Conservation (phyloP, 2,329 filamentous ascomycete genomes). For the Pseudogymnoascus sp. region DNA sequence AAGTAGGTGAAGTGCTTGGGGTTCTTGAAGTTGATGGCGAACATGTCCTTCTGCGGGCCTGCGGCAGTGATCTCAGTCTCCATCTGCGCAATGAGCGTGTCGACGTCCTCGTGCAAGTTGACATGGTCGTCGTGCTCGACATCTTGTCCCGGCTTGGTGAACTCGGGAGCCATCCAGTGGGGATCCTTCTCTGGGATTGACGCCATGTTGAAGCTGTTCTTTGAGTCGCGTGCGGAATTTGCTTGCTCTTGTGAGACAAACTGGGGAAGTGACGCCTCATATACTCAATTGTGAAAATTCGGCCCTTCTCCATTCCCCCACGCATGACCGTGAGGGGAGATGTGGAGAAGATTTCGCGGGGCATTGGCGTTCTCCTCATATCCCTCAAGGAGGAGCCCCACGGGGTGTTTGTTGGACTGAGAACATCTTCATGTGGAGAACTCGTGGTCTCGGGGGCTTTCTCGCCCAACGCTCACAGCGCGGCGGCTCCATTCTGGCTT, state of each 20-base stretch:
- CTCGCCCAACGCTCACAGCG: background rate
- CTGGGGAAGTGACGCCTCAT: background rate
- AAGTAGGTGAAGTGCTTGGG: constrained; percentile 61
- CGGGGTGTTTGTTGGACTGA: background rate
- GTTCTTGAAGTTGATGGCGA: constrained; percentile 53
- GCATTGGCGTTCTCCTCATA: background rate
- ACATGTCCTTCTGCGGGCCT: constrained; percentile 27
- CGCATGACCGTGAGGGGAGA: background rate
- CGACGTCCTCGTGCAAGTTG: constrained; percentile 19
- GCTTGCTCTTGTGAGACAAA: background rate
- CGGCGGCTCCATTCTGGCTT: background rate
- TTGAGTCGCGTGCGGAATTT: background rate
- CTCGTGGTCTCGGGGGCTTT: background rate
- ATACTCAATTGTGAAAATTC: background rate
- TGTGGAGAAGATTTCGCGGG: background rate
- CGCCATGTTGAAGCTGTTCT: constrained; percentile 1
- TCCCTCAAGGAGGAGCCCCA: background rate
- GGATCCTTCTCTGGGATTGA: background rate
- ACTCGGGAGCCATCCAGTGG: constrained; percentile 8
- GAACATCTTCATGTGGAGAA: background rate
- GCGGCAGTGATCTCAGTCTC: constrained; percentile 26
- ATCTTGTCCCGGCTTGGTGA: background rate
- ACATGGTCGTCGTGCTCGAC: background rate
- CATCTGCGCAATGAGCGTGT: constrained; percentile 29
- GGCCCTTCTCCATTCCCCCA: background rate